Conservation (phyloP, 495 filamentous ascomycete genomes). For the Lasiosphaeris hirsuta region DNA sequence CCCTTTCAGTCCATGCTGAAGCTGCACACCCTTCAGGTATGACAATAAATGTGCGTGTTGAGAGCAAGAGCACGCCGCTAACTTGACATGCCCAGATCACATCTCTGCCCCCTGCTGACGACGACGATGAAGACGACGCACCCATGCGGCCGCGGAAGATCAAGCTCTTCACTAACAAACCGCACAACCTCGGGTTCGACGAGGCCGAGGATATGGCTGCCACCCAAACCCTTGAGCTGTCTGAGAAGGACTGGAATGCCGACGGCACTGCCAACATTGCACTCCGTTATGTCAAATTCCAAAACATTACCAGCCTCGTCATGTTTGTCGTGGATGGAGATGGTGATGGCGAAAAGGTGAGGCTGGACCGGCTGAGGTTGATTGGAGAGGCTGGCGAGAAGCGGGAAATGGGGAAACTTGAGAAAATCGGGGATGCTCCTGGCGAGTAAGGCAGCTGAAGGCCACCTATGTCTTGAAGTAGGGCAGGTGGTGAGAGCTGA, state of each 20-base stretch:
- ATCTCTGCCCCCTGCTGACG: constrained; percentile 65
- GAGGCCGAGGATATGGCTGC: constrained; percentile 82
- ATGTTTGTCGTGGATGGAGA: constrained; percentile 90
- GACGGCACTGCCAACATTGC: constrained; percentile 81
- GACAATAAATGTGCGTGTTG: neutral
- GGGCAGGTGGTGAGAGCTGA: constrained; percentile 9
- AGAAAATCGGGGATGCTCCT: constrained; percentile 84
- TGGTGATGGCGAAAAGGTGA: constrained; percentile 76
- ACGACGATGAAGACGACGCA: constrained; percentile 54
- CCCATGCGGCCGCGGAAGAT: constrained; percentile 86
- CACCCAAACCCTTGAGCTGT: constrained; percentile 72
- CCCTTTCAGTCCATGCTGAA: constrained; percentile 89
- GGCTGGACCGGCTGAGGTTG: constrained; percentile 79
- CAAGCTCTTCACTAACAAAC: constrained; percentile 78
- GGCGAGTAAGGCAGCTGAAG: constrained; percentile 47
- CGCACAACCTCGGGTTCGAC: constrained; percentile 89
- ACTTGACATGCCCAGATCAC: constrained; percentile 60
- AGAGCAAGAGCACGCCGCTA: neutral
- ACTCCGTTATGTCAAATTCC: constrained; percentile 94
- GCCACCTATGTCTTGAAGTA: neutral
- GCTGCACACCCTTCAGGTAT: constrained; percentile 74
- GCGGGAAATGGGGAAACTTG: constrained; percentile 86
- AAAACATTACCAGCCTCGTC: constrained; percentile 81
- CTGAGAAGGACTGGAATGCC: constrained; percentile 79
- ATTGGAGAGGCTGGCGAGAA: constrained; percentile 94